A percentile compares a stretch with the other conserved stretches of the same genome.
Conservation (phyloP, 345 rosid genomes). For the Carallia pectinifolia region DNA sequence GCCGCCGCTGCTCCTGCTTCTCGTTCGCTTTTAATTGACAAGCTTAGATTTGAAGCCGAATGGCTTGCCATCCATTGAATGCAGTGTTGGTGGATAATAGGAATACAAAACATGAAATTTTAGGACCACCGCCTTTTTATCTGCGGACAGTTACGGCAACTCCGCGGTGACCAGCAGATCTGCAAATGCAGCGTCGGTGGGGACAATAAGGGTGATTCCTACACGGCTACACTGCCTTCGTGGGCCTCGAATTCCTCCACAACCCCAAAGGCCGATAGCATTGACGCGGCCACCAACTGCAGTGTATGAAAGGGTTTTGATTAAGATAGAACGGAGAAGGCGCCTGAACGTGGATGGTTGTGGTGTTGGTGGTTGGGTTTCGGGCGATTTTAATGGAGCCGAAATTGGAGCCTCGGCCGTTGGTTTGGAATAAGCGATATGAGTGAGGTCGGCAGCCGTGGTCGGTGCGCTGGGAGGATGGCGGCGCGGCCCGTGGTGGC, state of each 20-base stretch:
- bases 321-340: conserved; percentile 49
- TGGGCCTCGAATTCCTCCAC: conserved; percentile 67
- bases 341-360: conserved; percentile 49
- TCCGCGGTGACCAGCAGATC: conserved; percentile 59
- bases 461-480: too few relatives aligned
- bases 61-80: too few relatives aligned
- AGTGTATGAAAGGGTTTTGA: conserved; percentile 59
- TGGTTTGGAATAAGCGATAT: conserved; percentile 71
- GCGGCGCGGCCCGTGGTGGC: too few relatives aligned
- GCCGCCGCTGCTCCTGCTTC: too few relatives aligned
- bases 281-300: conserved; percentile 82
- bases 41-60: too few relatives aligned
- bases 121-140: conserved; percentile 61
- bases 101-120: conserved; percentile 86
- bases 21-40: too few relatives aligned
- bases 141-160: conserved; percentile 73
- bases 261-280: conserved; percentile 80
- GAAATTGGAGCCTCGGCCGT: conserved; percentile 62
- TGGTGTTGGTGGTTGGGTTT: conserved; percentile 41
- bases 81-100: conserved; percentile 84
- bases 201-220: conserved; percentile 83
- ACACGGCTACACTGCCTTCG: conserved; percentile 90
- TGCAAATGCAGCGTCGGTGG: conserved; percentile 71
- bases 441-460: too few relatives aligned
- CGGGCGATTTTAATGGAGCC: conserved; percentile 79